Percentiles rank a stretch among this genome's conserved stretches.
Conservation (phyloP, 495 filamentous ascomycete species). For the Chaetomium fimeti region DNA sequence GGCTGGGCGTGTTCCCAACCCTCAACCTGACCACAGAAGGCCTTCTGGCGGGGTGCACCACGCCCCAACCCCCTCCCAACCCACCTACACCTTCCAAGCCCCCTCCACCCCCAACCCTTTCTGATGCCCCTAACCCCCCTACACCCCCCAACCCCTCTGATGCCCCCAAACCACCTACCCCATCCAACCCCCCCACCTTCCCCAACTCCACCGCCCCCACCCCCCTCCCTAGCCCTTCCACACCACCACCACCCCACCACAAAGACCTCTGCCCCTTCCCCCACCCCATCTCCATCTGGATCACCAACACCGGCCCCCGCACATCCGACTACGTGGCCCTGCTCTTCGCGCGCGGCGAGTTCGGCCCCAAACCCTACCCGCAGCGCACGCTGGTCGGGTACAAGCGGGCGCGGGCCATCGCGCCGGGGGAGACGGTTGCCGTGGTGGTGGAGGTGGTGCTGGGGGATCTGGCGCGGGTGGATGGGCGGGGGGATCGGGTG, state of each 20-base stretch:
- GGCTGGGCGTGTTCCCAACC: conserved; percentile 17
- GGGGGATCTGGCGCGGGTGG: conserved; percentile 44
- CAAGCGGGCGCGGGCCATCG: conserved; percentile 43
- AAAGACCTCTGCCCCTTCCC: conserved; percentile 36
- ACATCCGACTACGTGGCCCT: conserved; percentile 60
- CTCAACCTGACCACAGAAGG: conserved; percentile 25
- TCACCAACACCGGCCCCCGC: conserved; percentile 43
- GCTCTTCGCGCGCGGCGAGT: conserved; percentile 49
- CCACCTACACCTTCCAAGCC: too few species aligned
- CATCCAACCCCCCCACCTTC: conserved; percentile 8
- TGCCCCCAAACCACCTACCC: too few species aligned
- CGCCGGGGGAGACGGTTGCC: conserved; percentile 38
- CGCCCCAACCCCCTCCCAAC: background rate
- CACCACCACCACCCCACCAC: conserved; percentile 24
- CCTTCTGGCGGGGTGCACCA: conserved; percentile 19
- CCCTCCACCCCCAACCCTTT: too few species aligned
- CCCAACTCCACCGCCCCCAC: conserved; percentile 34
- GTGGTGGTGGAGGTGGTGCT: conserved; percentile 53
- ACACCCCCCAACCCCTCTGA: conserved; percentile 32
- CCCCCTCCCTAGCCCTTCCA: conserved; percentile 28
- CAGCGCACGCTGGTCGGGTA: conserved; percentile 62
- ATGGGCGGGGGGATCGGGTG: conserved; percentile 55
- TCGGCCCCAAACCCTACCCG: conserved; percentile 59
- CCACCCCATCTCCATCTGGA: conserved; percentile 38
- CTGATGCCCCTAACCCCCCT: conserved; percentile 17